These are phyloP conservation scores for Pelargonium australe DNA, from an alignment of 441 rosid species.

Conservation along the genomic window DNA sequence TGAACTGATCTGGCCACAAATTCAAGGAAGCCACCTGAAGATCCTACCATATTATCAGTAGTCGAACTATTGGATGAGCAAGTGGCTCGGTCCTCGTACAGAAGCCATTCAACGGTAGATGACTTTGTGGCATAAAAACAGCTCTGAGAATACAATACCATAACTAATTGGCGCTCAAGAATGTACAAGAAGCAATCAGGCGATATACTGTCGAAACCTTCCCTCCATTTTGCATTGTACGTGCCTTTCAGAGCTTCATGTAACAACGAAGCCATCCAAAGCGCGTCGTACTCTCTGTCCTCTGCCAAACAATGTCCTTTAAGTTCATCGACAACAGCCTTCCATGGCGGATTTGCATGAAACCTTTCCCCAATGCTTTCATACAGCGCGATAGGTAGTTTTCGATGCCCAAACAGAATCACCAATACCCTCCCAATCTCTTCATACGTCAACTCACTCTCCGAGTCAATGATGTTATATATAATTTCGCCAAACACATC, in stretches of 20 bases:
- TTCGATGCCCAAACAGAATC: conserved; percentile 36
- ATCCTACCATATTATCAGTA: conserved; percentile 2
- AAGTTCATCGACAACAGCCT: conserved; percentile 20
- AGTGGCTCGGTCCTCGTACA: conserved; percentile 15
- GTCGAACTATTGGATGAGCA: background rate
- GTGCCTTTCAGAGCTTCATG: conserved; percentile 30
- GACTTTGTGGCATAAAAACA: conserved; percentile 26
- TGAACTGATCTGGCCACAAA: conserved; percentile 11
- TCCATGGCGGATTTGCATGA: conserved; percentile 26
- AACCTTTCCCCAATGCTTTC: conserved; percentile 12
- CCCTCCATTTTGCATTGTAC: conserved; percentile 30
- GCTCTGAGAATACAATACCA: conserved; percentile 19
- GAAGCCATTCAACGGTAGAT: conserved; percentile 32
- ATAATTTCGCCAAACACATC: conserved; percentile 22
- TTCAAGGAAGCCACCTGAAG: background rate
- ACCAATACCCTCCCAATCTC: conserved; percentile 31
- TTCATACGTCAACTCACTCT: conserved; percentile 25
- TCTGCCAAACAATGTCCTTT: background rate
- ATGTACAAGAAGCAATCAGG: conserved; percentile 42
- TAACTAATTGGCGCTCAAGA: conserved; percentile 30
- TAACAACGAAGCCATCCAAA: conserved; percentile 8
- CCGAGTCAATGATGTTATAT: conserved; percentile 9
- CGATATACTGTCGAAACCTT: conserved; percentile 25
- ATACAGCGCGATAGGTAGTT: conserved; percentile 10
- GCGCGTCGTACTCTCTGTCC: background rate